Base-by-base conservation (phyloP, 345 rosid species). In the Brassica napus region DNA sequence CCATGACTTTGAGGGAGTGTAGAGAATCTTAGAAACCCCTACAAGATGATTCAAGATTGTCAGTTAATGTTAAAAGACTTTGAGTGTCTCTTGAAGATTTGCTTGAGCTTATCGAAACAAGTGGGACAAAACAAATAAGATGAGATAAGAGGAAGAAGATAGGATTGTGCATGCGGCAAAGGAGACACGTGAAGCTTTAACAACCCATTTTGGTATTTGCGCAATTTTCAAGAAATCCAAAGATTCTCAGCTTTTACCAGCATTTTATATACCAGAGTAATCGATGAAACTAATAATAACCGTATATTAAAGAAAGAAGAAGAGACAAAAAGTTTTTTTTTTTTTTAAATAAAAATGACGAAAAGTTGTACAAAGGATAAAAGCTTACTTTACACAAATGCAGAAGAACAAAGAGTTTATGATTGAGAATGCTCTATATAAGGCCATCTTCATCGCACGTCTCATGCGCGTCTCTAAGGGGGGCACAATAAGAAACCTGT, bases 121-220 rank as follows among this genome's bases (percentile, higher is more conserved):
- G 0, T 69, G 42, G 10, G 55, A 71, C 47, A 64, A 37, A 54
- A 71, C 65, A 52, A 24, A 59, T 69, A 35, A 35, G 75, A 52
- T 74, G 83, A 80, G 79, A 80, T 80, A 55, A 74, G 78, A 67
- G 24, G 62, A 59, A 26, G 66, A 55, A 28, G 28, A 23, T 26
- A 35, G 61, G 37, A 57, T 28, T 26, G 11, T 59, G 47, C 77
- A 72, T 55, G 77, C 72, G 72, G 15, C 4, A 65, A 78, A 79
- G 39, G 70, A 15, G 67, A 80, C 83, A 80, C 83, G 76, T 80
- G 79, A 80, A 54, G 83, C 28, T 39, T 28, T 24, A 74, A 80
- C 76, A 49, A 74, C 59, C 71, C 47, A 18, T 35, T 14, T 73
- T 52, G 31, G 28, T 57, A 71, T 71, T 77, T 47, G 49, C 44